Evolutionary conservation across 1,284 basidiomycete species (phyloP).

Genomic region (Trametes versicolor): DNA sequence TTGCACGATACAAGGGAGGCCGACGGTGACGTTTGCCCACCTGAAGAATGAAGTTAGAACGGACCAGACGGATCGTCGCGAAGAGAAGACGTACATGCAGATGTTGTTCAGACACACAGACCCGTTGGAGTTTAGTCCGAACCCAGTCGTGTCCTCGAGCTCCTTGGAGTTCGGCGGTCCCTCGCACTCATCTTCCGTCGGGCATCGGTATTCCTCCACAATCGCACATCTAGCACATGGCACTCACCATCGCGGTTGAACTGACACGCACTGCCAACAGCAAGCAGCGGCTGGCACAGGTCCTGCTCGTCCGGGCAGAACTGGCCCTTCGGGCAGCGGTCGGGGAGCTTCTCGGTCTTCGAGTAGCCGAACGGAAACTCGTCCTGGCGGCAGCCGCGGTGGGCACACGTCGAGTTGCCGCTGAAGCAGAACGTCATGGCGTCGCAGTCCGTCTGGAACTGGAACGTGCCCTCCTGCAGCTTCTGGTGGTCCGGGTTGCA

Average conservation of each 20-base stretch:
- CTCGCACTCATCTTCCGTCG: conserved; percentile 74
- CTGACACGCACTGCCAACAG: conserved; percentile 79
- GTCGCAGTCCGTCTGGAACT: conserved; percentile 83
- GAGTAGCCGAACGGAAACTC: conserved; percentile 79
- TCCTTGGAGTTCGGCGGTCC: conserved; percentile 70
- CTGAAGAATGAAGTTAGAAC: conserved; percentile 47
- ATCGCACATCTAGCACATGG: neutral
- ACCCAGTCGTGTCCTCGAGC: conserved; percentile 63
- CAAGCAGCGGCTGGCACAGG: conserved; percentile 68
- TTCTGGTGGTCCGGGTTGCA: conserved; percentile 69
- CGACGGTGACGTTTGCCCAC: conserved; percentile 78
- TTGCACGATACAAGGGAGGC: conserved; percentile 74
- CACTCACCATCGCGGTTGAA: conserved; percentile 86
- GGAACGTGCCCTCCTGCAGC: conserved; percentile 77
- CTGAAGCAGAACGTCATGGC: conserved; percentile 70
- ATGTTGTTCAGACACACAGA: conserved; percentile 83
- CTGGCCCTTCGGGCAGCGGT: conserved; percentile 64
- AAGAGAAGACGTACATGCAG: conserved; percentile 72
- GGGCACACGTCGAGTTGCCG: conserved; percentile 62
- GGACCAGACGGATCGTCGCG: conserved; percentile 1
- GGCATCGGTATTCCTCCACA: conserved; percentile 1
- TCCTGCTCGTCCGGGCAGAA: conserved; percentile 91
- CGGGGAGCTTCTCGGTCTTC: conserved; percentile 58
- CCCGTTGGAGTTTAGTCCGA: conserved; percentile 81
- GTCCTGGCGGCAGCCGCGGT: conserved; percentile 79